Percentiles rank a stretch among this genome's conserved stretches.
These are phyloP conservation scores for Clitoria ternatea DNA, from an alignment of 306 rosid genomes.

Conservation along the genomic window DNA sequence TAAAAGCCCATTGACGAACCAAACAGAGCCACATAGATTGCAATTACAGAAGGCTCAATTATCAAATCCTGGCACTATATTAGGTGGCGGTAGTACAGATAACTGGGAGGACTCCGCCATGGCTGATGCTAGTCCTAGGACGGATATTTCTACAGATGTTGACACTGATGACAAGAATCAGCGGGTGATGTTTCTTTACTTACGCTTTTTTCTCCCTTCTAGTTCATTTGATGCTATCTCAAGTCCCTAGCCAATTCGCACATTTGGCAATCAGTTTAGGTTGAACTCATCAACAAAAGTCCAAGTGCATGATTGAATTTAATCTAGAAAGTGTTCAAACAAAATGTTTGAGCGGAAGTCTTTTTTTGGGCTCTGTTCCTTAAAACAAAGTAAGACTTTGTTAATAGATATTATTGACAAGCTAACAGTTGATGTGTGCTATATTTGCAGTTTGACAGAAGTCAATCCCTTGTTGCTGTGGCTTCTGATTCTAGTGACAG, in stretches of 20 bases:
- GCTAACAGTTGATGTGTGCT: conserved; percentile 30
- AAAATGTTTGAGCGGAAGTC: not conserved
- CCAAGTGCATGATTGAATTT: not conserved
- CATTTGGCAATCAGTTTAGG: not conserved
- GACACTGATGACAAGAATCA: conserved; percentile 92
- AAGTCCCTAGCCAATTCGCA: conserved; percentile 1
- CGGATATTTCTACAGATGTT: conserved; percentile 95
- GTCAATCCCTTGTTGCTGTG: conserved; percentile 42
- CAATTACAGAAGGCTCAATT: conserved; percentile 41
- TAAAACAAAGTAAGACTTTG: not conserved
- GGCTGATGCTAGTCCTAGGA: conserved; percentile 97
- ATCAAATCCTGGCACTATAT: conserved; percentile 32
- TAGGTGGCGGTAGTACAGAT: conserved; percentile 39
- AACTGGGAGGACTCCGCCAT: conserved; percentile 53
- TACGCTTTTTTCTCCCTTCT: conserved; percentile 6
- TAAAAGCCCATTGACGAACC: conserved; percentile 28
- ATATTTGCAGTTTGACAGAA: conserved; percentile 63
- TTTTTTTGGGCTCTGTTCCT: not conserved
- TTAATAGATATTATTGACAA: not conserved
- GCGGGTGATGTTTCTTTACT: conserved; percentile 50
- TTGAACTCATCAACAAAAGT: not conserved
- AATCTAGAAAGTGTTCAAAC: not conserved
- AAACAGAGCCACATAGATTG: conserved; percentile 31
- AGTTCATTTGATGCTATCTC: conserved; percentile 11
- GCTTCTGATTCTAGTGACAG: conserved; percentile 94